Evolutionary conservation across 306 rosid species (phyloP), one percentile per base, ranked within the genome.

Genomic region (Prunus fruticosa): DNA sequence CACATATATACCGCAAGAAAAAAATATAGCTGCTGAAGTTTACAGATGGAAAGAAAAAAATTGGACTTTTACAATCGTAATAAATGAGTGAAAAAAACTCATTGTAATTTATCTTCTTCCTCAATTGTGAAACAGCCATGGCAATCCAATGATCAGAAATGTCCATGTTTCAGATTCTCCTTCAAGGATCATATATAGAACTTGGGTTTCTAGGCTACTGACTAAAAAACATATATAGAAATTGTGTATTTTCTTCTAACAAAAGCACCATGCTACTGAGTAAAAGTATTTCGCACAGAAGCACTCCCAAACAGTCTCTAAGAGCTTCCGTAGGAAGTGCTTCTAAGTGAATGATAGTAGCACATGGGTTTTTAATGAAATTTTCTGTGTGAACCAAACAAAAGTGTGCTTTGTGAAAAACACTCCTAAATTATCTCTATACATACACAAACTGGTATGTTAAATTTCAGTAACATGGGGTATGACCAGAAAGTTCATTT

Each of bases 401-500:
- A n/a, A n/a, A 16, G 65, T 16, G 15, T 12, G 8, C 30, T 25
- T 23, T 2, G 8, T 53, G 11, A 53, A 15, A 53, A 19, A 53
- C n/a, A 53, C 23, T 53, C n/a, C 23, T 19, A 53, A 19, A 53
- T 8, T 53, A 53, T 53, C 22, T 53, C 20, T 53, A 53, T 19
- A 6, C 23, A 53, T 43, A 25, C n/a, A 11, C 5, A 11, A 13
- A 19, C 69, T 34, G 10, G 8, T 64, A 2, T 32, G 6, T 34
- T 66, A 66, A n/a, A 66, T 38, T 38, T 38, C 43, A 38, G 7
- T 38, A 41, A n/a, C 52, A 66, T 43, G 43, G 13, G 32, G 13
- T 68, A 50, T 8, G 18, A 69, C 62, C 14, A 16, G 38, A 68
- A 13, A 49, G 73, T 69, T 65, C 60, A 69, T 25, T 53, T 69